Conservation (phyloP, 345 rosid genomes). For the Limnanthes douglasii region DNA sequence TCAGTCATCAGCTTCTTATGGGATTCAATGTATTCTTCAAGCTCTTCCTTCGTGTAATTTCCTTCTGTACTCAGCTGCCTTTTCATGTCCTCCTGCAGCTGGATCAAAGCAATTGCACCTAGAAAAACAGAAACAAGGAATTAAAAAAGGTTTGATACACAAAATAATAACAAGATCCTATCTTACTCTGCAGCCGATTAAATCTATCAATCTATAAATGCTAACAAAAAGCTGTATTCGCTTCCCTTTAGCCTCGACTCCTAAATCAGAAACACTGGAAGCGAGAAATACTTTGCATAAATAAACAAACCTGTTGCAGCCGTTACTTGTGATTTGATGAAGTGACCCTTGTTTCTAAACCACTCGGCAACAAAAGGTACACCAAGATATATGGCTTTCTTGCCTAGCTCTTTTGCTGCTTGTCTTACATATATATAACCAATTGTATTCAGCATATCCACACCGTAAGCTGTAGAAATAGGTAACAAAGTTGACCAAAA, state of each 20-base stretch:
- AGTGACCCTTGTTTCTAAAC: conserved; percentile 95
- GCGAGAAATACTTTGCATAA: not conserved
- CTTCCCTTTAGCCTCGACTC: conserved; percentile 1
- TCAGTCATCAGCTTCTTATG: conserved; percentile 88
- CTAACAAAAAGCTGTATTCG: conserved; percentile 2
- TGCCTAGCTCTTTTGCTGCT: conserved; percentile 92
- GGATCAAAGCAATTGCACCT: conserved; percentile 96
- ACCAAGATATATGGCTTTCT: conserved; percentile 58
- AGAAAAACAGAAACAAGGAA: conserved; percentile 11
- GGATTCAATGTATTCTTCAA: conserved; percentile 73
- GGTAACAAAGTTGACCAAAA: too few relatives aligned
- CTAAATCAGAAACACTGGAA: not conserved
- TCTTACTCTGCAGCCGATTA: not conserved
- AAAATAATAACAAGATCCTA: conserved; percentile 1
- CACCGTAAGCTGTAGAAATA: conserved; percentile 71
- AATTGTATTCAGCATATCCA: conserved; percentile 77
- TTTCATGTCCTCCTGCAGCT: conserved; percentile 97
- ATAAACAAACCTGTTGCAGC: conserved; percentile 74
- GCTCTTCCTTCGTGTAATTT: conserved; percentile 78
- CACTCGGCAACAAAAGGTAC: conserved; percentile 93
- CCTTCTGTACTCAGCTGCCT: conserved; percentile 76
- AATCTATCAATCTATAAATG: not conserved
- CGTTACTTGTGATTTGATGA: conserved; percentile 76
- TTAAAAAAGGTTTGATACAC: too few relatives aligned
- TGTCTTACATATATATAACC: conserved; percentile 88